Evolutionary conservation across 768 basidiomycete species (phyloP).

Genomic region (Leccinum aurantiacum): DNA sequence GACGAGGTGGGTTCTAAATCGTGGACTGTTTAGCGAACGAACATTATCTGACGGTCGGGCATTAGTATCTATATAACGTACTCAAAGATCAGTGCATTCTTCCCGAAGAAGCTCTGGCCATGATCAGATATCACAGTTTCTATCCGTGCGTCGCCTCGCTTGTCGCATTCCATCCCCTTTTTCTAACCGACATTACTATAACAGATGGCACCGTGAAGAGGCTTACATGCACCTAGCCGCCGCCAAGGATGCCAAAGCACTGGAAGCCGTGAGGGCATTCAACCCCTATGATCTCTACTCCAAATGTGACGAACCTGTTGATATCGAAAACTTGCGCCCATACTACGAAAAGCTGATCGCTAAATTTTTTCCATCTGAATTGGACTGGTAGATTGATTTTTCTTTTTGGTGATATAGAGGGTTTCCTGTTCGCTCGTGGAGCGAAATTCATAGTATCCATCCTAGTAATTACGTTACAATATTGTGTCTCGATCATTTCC

Average conservation of each 20-base stretch:
- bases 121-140: constrained; percentile 95
- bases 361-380: constrained; percentile 79
- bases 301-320: constrained; percentile 74
- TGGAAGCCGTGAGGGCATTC: constrained; percentile 80
- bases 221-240: constrained; percentile 81
- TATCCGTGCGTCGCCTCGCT: constrained; percentile 58
- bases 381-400: constrained; percentile 65
- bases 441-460: constrained; percentile 4
- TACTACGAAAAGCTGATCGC: constrained; percentile 83
- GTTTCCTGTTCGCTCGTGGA: constrained; percentile 4
- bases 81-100: constrained; percentile 80
- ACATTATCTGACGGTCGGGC: constrained; percentile 8
- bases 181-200: constrained; percentile 1
- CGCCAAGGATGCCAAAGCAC: constrained; percentile 61
- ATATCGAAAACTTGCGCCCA: constrained; percentile 63
- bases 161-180: neutral
- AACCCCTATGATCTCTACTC: constrained; percentile 95
- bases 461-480: constrained; percentile 4
- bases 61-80: constrained; percentile 79
- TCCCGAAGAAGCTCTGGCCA: constrained; percentile 78
- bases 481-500: neutral
- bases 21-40: constrained; percentile 4
- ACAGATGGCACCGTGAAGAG: constrained; percentile 82
- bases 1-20: constrained; percentile 64
- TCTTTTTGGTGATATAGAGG: constrained; percentile 8